Evolutionary conservation across 2,329 filamentous ascomycete genomes (phyloP).

Genomic region (Daldinia sp.): DNA sequence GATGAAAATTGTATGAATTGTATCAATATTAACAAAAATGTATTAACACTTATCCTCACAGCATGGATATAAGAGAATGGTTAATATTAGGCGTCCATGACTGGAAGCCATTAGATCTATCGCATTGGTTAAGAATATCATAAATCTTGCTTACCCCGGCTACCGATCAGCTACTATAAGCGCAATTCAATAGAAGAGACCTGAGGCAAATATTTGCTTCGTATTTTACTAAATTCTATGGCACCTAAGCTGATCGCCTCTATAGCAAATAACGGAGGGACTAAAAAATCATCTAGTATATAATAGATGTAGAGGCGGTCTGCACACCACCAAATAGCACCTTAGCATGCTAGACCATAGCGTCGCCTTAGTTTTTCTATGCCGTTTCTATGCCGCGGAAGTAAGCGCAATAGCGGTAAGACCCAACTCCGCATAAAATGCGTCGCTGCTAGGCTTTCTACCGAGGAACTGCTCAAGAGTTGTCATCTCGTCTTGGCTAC

Average conservation of each 20-base stretch:
- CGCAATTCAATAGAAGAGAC: not conserved
- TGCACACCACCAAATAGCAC: not conserved
- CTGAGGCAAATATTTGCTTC: not conserved
- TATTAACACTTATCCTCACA: too few relatives aligned
- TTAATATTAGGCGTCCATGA: too few relatives aligned
- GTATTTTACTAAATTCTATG: not conserved
- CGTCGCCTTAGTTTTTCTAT: not conserved
- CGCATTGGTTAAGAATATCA: too few relatives aligned
- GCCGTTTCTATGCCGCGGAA: constrained; percentile 4
- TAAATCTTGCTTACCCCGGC: too few relatives aligned
- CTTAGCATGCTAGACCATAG: not conserved
- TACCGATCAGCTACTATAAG: not conserved
- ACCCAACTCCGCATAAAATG: constrained; percentile 82
- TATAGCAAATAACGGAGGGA: not conserved
- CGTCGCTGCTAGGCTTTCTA: constrained; percentile 76
- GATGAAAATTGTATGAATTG: too few relatives aligned
- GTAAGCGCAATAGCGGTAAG: constrained; percentile 41
- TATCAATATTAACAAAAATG: too few relatives aligned
- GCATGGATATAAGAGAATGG: too few relatives aligned
- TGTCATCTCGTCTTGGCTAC: constrained; percentile 81
- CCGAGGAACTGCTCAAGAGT: constrained; percentile 82
- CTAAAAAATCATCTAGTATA: not conserved
- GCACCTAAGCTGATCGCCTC: not conserved
- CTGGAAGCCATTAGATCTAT: too few relatives aligned
- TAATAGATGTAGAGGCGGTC: not conserved